Conservation (phyloP, 2,329 filamentous ascomycete genomes). For the Botryosphaeria dothidea region DNA sequence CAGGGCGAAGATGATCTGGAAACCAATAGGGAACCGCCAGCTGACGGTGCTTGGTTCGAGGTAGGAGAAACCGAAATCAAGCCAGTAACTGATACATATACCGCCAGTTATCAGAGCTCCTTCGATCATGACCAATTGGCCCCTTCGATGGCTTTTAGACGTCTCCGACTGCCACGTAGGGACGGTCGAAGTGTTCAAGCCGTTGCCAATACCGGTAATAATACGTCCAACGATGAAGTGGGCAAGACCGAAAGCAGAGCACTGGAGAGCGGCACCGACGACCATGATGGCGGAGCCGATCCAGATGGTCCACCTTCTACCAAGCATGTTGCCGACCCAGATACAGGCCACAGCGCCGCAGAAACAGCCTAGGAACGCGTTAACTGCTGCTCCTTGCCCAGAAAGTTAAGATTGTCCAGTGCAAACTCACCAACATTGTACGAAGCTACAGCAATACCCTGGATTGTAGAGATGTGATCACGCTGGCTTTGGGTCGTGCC, state of each 20-base stretch:
- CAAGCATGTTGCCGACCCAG: conserved; percentile 60
- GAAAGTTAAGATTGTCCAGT: conserved; percentile 23
- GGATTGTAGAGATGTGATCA: conserved; percentile 42
- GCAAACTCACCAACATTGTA: conserved; percentile 22
- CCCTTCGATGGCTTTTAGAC: conserved; percentile 47
- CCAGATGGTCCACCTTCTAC: conserved; percentile 59
- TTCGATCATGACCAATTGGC: conserved; percentile 50
- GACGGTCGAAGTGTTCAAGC: conserved; percentile 45
- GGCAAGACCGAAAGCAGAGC: conserved; percentile 48
- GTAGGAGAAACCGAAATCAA: conserved; percentile 50
- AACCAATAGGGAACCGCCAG: conserved; percentile 59
- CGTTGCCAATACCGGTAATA: conserved; percentile 51
- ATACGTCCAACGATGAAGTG: conserved; percentile 51
- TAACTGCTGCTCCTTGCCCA: conserved; percentile 33
- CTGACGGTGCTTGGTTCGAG: conserved; percentile 43
- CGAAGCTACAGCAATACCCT: conserved; percentile 34
- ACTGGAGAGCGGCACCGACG: conserved; percentile 60
- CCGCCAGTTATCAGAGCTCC: conserved; percentile 49
- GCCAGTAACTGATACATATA: conserved; percentile 45
- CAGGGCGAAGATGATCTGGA: conserved; percentile 59
- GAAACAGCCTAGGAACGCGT: conserved; percentile 39
- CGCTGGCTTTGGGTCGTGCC: conserved; percentile 32
- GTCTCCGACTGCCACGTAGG: conserved; percentile 51
- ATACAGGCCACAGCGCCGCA: conserved; percentile 44
- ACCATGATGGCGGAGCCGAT: conserved; percentile 61